Conservation (phyloP, 169 alveolate genomes). For the Amoebophrya sp. region DNA sequence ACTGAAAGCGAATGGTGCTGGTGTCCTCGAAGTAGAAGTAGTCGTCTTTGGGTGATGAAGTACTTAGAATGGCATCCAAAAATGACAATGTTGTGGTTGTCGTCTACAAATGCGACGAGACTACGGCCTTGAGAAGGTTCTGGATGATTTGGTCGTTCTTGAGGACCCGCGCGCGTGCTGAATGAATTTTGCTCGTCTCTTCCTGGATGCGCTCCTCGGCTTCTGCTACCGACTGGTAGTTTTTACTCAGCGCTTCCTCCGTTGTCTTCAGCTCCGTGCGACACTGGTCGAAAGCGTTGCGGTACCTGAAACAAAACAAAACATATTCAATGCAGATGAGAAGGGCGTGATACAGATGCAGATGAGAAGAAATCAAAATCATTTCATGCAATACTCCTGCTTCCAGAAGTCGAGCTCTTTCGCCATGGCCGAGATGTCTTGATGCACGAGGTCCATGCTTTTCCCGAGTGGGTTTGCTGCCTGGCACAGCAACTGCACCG, state of each 20-base stretch:
- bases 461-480: slow-evolving; percentile 31
- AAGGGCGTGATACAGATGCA: no score
- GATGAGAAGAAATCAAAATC: no score
- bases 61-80: not conserved
- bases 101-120: not conserved
- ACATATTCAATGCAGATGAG: no score
- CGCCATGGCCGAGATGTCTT: slow-evolving; percentile 28
- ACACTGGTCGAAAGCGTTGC: slow-evolving; percentile 13
- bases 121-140: not conserved
- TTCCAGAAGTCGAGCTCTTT: slow-evolving; percentile 31
- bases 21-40: not conserved
- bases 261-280: slow-evolving; percentile 26
- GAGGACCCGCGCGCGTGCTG: slow-evolving; percentile 18
- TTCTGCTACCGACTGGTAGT: slow-evolving; percentile 25
- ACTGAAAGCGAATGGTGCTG: not conserved
- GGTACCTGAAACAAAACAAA: not conserved
- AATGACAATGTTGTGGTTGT: no score
- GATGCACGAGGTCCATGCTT: slow-evolving; percentile 27
- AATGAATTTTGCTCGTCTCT: slow-evolving; percentile 19
- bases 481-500: slow-evolving; percentile 21
- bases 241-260: slow-evolving; percentile 20
- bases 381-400: slow-evolving; percentile 22
- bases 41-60: not conserved
- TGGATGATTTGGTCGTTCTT: slow-evolving; percentile 19
- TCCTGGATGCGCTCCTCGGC: slow-evolving; percentile 24